Evolutionary conservation across 441 rosid genomes (phyloP).

Genomic region (Jatropha multifida): DNA sequence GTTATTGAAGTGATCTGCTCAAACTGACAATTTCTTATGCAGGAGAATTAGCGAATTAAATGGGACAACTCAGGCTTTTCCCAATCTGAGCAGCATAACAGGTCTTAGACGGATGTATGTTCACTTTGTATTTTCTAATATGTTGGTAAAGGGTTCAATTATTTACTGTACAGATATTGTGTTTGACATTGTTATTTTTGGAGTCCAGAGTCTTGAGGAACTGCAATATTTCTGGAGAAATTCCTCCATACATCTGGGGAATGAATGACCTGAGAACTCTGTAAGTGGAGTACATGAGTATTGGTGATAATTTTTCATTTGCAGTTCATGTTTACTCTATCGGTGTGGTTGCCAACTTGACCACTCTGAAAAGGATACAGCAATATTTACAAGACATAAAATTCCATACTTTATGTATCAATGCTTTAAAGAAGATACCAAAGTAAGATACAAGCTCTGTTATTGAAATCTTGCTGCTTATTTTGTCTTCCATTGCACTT

Average conservation of each 20-base stretch:
- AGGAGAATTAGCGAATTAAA: conserved; percentile 18
- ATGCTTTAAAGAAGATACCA: not conserved
- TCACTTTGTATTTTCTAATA: not conserved
- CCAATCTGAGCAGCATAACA: conserved; percentile 19
- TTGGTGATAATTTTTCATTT: not conserved
- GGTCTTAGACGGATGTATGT: conserved; percentile 22
- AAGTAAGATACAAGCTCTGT: not conserved
- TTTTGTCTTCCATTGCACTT: not conserved
- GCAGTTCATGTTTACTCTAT: not conserved
- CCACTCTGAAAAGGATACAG: not conserved
- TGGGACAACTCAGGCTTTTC: conserved; percentile 5
- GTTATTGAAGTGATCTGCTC: not conserved
- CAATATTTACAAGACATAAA: not conserved
- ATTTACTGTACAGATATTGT: not conserved
- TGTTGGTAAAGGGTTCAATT: not conserved
- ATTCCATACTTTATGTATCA: not conserved
- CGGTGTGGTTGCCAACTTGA: not conserved
- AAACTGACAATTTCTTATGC: not conserved
- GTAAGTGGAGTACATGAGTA: conserved; percentile 23
- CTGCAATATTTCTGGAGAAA: conserved; percentile 31
- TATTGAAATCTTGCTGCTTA: not conserved
- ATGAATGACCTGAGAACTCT: conserved; percentile 14
- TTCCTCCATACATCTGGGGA: conserved; percentile 33
- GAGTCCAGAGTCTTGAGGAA: conserved; percentile 31
- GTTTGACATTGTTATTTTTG: not conserved